These are phyloP conservation scores for Neonectria punicea DNA, from an alignment of 2,329 filamentous ascomycete genomes.

Conservation along the genomic window DNA sequence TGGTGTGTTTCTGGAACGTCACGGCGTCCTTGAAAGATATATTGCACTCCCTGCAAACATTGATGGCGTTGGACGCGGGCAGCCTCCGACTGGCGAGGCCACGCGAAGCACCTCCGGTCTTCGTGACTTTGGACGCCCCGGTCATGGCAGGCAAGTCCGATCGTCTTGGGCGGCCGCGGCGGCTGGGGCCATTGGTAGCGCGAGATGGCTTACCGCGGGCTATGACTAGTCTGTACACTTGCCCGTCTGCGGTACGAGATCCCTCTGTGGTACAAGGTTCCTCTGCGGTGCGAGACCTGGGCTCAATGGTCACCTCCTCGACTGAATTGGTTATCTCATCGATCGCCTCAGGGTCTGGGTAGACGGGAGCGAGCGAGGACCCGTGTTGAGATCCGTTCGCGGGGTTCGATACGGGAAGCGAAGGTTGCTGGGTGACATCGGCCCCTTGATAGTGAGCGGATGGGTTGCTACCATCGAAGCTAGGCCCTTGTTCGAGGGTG, in stretches of 20 bases:
- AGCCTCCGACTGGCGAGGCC: constrained; percentile 15
- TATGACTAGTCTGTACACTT: constrained; percentile 15
- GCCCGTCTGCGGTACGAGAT: not conserved
- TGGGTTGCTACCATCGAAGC: constrained; percentile 11
- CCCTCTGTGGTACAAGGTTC: not conserved
- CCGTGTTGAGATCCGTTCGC: constrained; percentile 3
- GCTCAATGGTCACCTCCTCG: not conserved
- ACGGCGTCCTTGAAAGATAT: constrained; percentile 56
- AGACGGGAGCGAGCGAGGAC: constrained; percentile 1
- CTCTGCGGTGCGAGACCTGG: not conserved
- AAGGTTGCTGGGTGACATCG: not conserved
- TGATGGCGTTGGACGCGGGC: constrained; percentile 13
- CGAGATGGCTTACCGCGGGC: constrained; percentile 10
- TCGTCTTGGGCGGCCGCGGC: constrained; percentile 29
- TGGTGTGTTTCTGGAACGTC: constrained; percentile 60
- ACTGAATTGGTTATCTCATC: not conserved
- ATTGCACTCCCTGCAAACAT: constrained; percentile 33
- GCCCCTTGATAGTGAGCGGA: not conserved
- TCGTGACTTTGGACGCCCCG: constrained; percentile 22
- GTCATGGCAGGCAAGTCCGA: not conserved
- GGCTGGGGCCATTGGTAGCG: constrained; percentile 16
- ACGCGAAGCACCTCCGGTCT: constrained; percentile 5
- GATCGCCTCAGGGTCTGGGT: constrained; percentile 27
- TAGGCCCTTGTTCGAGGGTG: constrained; percentile 10
- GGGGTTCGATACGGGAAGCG: constrained; percentile 1